Base-by-base conservation (phyloP, 129 eudicot species). In the Arctium minus region DNA sequence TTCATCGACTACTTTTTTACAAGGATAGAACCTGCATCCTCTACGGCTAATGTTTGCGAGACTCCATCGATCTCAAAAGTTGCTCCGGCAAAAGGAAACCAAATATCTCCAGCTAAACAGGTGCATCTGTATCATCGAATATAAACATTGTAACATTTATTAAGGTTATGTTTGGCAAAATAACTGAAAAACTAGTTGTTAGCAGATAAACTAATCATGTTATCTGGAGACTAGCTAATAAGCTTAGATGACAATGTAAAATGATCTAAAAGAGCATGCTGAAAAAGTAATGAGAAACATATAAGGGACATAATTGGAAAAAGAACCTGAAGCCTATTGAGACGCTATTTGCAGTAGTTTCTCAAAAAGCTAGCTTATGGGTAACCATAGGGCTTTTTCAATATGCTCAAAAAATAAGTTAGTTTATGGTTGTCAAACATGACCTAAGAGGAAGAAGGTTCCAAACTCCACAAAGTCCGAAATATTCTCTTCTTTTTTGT, bases 1-100 rank as follows among this genome's bases (percentile, higher is more conserved):
- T 64, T 64, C 70, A 27, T 73, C 2, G 17, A 73, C 77, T 73
- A 73, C 77, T 73, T 73, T 22, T 73, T 73, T 62, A 73, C 77
- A 40, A 32, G 40, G 44, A 27, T 18, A 39, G 56, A 39, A 27
- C 77, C 3, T 39, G 77, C 33, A 13, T 73, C 3, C 77, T 73
- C 32, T 22, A 73, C 29, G 29, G 29, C 77, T 73, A 53, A 73
- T 40, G 62, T 5, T 73, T 46, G 60, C 35, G 12, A 67, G 71
- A 22, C 35, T 67, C 35, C 71, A 27, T 7, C 8, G 15, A 67
- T 67, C 71, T 29, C 71, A 67, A 67, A 67, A 27, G 71, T 27
- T 67, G 31, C 70, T 65, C 22, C 8, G 8, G 56, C 56, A 46
- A 46, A 46, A 46, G 2, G 3, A 46, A 46, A 46, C 22, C 22